Conservation (phyloP, 2,329 filamentous ascomycete species). For the Cladosporium austrohemisphaericum region DNA sequence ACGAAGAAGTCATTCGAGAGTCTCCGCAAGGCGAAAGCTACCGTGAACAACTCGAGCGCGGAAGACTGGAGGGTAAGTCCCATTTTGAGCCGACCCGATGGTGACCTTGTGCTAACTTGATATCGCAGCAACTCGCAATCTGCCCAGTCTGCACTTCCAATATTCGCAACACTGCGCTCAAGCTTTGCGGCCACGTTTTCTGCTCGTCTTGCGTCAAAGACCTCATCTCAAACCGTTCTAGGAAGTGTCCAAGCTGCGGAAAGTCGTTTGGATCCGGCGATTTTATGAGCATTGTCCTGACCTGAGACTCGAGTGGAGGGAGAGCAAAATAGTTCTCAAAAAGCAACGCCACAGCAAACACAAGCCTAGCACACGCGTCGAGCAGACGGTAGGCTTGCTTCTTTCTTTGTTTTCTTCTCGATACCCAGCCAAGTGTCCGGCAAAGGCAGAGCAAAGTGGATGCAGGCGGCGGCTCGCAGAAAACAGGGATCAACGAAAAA, state of each 20-base stretch:
- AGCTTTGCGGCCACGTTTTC: conserved; percentile 92
- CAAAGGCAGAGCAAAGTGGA: too few species aligned
- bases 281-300: conserved; percentile 60
- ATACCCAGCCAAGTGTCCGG: too few species aligned
- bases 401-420: too few species aligned
- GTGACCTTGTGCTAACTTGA: background rate
- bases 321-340: too few species aligned
- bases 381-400: too few species aligned
- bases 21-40: conserved; percentile 75
- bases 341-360: too few species aligned
- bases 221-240: conserved; percentile 80
- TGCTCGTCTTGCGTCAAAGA: conserved; percentile 89
- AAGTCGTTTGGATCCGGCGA: conserved; percentile 89
- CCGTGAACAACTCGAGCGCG: conserved; percentile 67
- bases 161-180: conserved; percentile 90
- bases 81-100: background rate
- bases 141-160: conserved; percentile 91
- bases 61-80: conserved; percentile 64
- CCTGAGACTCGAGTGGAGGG: too few species aligned
- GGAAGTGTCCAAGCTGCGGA: conserved; percentile 93
- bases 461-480: too few species aligned
- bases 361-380: too few species aligned
- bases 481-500: too few species aligned
- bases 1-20: conserved; percentile 77
- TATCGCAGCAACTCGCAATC: conserved; percentile 64